Base-by-base conservation (phyloP, 192 early-diverging fungal genomes). In the Backusella tuberculispora region DNA sequence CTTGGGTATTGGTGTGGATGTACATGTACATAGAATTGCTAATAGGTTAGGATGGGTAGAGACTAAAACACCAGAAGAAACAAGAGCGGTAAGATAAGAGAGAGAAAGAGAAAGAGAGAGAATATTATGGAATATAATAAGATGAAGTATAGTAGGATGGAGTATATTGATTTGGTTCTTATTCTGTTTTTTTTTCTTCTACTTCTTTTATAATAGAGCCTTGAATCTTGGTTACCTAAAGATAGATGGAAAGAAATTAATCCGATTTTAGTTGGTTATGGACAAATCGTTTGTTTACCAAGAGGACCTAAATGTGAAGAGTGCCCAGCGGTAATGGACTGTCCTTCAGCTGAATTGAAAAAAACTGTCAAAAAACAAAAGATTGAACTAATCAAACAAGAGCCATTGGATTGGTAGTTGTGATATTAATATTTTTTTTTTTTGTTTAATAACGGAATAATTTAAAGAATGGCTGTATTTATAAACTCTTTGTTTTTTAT, bases 1-100 rank as follows among this genome's bases (percentile, higher is more conserved):
- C 66, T 43, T 84, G 26, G 97, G 96, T 7, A 99, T 99, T 81
- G 97, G 96, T 3, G 97, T 99, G 14, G 96, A 99, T 80, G 94
- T 93, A 0, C 97, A 99, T 82, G 96, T 98, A 12, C 93, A 97
- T 83, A 88, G 96, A 50, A 98, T 99, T 47, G 64, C 89, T 21
- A 95, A 97, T 71, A 84, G 95, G 6, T 83, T 99, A 17, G 95
- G 94, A 17, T 99, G 96, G 96, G 88, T 92, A 17, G 85, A 87
- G 24, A 93, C 91, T 6, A 87, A 86, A 48, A 87, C 89, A 24
- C 95, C 97, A 10, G 97, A 98, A 77, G 88, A 84, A 2, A 97
- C 96, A 9, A 79, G 96, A 34, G 83, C 86, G 73, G 89, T 85
- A 76, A 71, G 56, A 45, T 5, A 19, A 56, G 14, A 17, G 53